Percentiles rank a stretch among this genome's conserved stretches.
phyloP scores from a whole-genome alignment of 2,329 filamentous ascomycete genomes.

The Penicillium sp. region DNA sequence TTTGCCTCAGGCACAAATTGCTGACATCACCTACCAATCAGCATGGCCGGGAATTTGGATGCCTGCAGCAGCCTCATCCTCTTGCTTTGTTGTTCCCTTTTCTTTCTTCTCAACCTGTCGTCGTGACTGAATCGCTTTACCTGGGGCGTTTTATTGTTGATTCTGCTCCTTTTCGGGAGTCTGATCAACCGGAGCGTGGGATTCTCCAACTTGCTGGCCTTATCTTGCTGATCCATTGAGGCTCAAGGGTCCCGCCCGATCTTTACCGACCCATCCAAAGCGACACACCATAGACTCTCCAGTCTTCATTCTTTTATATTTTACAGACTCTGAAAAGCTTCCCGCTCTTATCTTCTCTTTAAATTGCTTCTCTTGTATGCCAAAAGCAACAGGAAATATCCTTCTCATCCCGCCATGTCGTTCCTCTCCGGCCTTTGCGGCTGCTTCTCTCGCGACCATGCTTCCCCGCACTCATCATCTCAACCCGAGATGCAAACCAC shows the following conservation, averaged over 20 bases:
- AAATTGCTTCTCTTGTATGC: background rate
- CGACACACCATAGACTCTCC: conserved; percentile 1
- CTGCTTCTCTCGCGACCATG: conserved; percentile 21
- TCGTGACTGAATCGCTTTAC: background rate
- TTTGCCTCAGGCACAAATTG: conserved; percentile 4
- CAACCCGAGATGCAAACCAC: conserved; percentile 13
- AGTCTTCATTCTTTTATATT: background rate
- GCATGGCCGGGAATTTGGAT: conserved; percentile 24
- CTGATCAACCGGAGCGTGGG: conserved; percentile 11
- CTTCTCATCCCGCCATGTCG: conserved; percentile 16
- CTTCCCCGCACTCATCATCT: conserved; percentile 1
- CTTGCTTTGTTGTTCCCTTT: conserved; percentile 7
- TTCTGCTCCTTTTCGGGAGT: background rate
- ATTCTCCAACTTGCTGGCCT: background rate
- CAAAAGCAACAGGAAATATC: background rate
- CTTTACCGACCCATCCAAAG: background rate
- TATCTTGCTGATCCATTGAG: background rate
- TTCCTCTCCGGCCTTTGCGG: conserved; percentile 27
- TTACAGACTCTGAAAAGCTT: background rate
- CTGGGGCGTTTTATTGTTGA: background rate
- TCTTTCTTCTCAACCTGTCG: conserved; percentile 9
- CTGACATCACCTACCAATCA: conserved; percentile 22
- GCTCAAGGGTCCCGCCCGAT: conserved; percentile 1
- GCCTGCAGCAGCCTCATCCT: conserved; percentile 27
- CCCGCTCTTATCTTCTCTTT: background rate